Conservation (phyloP, 2,329 filamentous ascomycete genomes). For the Diaporthe humulicola region DNA sequence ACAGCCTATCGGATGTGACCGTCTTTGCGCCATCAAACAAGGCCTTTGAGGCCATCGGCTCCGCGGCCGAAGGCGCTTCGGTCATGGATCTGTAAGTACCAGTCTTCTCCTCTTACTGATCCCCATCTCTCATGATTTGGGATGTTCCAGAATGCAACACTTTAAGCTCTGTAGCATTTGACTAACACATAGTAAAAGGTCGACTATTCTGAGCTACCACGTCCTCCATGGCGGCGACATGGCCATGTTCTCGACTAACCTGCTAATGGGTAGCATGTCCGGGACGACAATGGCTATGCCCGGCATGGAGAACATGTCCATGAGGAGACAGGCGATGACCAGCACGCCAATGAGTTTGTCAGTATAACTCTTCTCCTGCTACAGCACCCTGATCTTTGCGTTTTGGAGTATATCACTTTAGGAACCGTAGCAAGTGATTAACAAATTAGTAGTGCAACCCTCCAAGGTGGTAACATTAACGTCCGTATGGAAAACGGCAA, state of each 20-base stretch:
- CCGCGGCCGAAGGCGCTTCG: slow-evolving; percentile 48
- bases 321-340: slow-evolving; percentile 42
- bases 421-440: no score
- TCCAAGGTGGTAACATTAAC: slow-evolving; percentile 50
- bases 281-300: slow-evolving; percentile 78
- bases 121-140: no score
- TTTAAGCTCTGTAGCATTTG: no score
- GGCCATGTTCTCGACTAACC: slow-evolving; percentile 89
- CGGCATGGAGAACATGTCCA: slow-evolving; percentile 48
- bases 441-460: no score
- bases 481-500: slow-evolving; percentile 51
- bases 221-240: slow-evolving; percentile 55
- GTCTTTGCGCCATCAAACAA: slow-evolving; percentile 49
- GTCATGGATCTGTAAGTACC: slow-evolving; percentile 46
- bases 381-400: no score
- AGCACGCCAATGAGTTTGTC: slow-evolving; percentile 42
- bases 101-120: no score
- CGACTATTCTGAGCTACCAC: slow-evolving; percentile 52
- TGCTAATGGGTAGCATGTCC: slow-evolving; percentile 59
- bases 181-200: no score
- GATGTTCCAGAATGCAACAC: no score
- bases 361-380: no score
- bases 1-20: slow-evolving; percentile 45
- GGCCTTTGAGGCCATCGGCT: slow-evolving; percentile 50
- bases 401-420: no score